Base-by-base conservation (phyloP, 805 yeast species). In the Candida taoyuanica region DNA sequence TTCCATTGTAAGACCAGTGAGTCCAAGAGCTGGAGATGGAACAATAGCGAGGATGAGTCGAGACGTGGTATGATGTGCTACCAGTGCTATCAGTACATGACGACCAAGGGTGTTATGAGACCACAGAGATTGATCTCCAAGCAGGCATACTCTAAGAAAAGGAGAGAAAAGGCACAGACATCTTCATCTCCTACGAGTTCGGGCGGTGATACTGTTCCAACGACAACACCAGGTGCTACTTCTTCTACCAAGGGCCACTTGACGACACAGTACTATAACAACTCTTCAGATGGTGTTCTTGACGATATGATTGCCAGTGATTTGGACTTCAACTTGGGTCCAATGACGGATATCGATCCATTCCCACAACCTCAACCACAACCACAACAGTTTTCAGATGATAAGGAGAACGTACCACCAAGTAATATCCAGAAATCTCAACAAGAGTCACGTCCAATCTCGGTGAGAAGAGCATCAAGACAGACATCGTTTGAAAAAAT, bases 401-500 rank as follows among this genome's bases (percentile, higher is more conserved):
- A 36, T 15, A 36, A 36, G 35, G 39, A 36, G 39, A 36, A 36
- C 18, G 33, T 36, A 12, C 39, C 39, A 19, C 39, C 39, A 28
- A 12, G 5, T 11, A n/a, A 17, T 17, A 15, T n/a, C 12, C 34
- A 25, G 21, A n/a, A 26, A 4, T 20, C 30, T 28, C 17, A 28
- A 9, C 18, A 28, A 12, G 39, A 36, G 28, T 21, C 39, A 17
- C 39, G 44, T 28, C 39, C 40, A 5, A 29, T 47, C 17, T 21
- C 54, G 24, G 39, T 43, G 39, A 39, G 49, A 43, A 35, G 43
- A 34, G 47, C 49, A 25, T 40, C 53, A 21, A 37, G 51, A 33
- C 67, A 69, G 46, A 62, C 62, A 16, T 56, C 59, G 11, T 60
- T 71, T 35, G 71, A 71, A 39, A 64, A 55, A 31, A 52, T 55